Conservation (phyloP, 2,329 filamentous ascomycete species). For the Penicillium thymicola region DNA sequence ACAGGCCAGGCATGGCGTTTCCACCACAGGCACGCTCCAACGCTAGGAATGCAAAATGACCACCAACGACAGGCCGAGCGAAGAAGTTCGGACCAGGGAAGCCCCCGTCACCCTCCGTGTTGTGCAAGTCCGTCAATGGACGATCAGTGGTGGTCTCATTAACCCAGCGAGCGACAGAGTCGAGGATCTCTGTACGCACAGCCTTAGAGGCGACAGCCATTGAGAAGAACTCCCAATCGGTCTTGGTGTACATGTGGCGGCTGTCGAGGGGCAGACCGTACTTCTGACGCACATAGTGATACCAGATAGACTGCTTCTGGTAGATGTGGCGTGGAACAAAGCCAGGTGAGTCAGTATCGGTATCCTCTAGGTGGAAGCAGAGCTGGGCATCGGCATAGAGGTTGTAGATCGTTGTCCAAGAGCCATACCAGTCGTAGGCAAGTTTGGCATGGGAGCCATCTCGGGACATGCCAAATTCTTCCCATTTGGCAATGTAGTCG, state of each 20-base stretch:
- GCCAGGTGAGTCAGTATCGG: constrained; percentile 39
- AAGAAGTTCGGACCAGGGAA: constrained; percentile 75
- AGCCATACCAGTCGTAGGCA: constrained; percentile 74
- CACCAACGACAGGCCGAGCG: constrained; percentile 77
- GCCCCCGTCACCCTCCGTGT: constrained; percentile 72
- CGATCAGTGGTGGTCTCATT: constrained; percentile 77
- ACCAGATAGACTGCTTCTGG: constrained; percentile 76
- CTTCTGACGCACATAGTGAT: constrained; percentile 70
- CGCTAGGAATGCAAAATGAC: constrained; percentile 82
- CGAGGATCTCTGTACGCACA: constrained; percentile 68
- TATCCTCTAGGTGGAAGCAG: constrained; percentile 67
- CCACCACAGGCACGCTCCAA: constrained; percentile 75
- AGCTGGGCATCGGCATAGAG: constrained; percentile 76
- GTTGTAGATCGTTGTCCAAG: constrained; percentile 83
- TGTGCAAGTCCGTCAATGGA: constrained; percentile 77
- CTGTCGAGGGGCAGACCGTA: constrained; percentile 81
- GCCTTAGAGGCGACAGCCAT: constrained; percentile 70
- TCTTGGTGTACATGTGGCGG: constrained; percentile 80
- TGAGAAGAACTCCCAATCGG: constrained; percentile 88
- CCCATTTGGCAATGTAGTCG: constrained; percentile 70
- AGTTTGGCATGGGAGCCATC: constrained; percentile 71
- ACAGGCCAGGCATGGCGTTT: constrained; percentile 58
- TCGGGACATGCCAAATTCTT: constrained; percentile 65
- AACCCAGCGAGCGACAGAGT: constrained; percentile 73
- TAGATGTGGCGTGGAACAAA: constrained; percentile 77